Percentiles rank a stretch among this genome's conserved stretches.
These are phyloP conservation scores for Coemansia sp. DNA, from an alignment of 192 early-diverging fungal genomes.

Conservation along the genomic window DNA sequence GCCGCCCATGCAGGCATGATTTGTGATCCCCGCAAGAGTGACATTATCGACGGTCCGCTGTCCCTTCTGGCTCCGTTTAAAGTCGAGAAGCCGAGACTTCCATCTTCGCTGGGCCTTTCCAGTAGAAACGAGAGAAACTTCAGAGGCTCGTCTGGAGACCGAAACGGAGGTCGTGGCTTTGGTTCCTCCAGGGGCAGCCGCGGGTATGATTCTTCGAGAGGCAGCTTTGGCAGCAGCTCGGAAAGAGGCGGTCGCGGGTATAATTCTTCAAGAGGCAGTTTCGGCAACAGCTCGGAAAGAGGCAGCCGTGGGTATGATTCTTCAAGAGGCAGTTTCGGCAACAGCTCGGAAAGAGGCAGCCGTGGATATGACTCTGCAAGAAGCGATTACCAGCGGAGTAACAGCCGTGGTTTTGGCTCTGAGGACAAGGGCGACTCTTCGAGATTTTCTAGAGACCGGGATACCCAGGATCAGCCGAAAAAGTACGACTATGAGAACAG, in stretches of 20 bases:
- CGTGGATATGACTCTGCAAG: not conserved
- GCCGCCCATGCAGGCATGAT: constrained; percentile 12
- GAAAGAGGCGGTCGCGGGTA: too few relatives aligned
- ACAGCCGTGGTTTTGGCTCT: not conserved
- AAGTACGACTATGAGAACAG: not conserved
- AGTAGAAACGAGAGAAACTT: not conserved
- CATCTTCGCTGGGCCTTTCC: constrained; percentile 8
- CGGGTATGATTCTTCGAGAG: too few relatives aligned
- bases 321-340: too few relatives aligned
- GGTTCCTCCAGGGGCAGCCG: too few relatives aligned
- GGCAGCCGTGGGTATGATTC: not conserved
- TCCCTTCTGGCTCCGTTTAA: constrained; percentile 32
- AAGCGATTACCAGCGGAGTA: not conserved
- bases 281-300: too few relatives aligned
- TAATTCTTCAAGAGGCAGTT: too few relatives aligned
- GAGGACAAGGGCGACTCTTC: not conserved
- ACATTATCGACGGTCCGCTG: constrained; percentile 20
- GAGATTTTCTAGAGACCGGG: constrained; percentile 5
- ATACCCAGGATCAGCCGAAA: not conserved
- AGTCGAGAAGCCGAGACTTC: constrained; percentile 14
- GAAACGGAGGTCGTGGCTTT: constrained; percentile 1
- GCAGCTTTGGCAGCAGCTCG: too few relatives aligned
- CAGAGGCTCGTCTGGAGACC: not conserved
- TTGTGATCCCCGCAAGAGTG: constrained; percentile 13
- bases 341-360: too few relatives aligned